Conservation (phyloP, 805 yeast species). For the Zygosaccharomyces rouxii region DNA sequence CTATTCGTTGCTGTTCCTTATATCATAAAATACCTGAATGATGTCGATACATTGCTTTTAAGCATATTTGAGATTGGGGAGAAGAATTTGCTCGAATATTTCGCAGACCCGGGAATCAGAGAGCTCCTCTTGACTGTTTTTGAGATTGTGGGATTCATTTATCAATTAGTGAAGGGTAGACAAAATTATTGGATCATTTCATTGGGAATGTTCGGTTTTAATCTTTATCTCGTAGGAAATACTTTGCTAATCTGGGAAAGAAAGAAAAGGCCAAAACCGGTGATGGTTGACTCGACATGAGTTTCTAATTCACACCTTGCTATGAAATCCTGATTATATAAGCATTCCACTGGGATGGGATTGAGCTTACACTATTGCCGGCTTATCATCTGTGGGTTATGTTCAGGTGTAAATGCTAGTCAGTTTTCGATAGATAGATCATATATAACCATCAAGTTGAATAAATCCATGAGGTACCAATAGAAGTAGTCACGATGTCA, state of each 20-base stretch:
- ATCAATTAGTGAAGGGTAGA: background rate
- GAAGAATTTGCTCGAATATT: background rate
- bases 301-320: background rate
- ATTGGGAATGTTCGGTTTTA: background rate
- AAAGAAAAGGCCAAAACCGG: background rate
- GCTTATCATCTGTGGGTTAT: too few species aligned
- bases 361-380: too few species aligned
- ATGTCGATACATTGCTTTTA: conserved; percentile 2
- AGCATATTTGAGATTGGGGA: conserved; percentile 2
- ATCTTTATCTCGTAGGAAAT: background rate
- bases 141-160: background rate
- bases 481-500: background rate
- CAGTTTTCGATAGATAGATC: too few species aligned
- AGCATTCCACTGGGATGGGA: background rate
- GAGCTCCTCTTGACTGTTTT: background rate
- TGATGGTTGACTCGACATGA: background rate
- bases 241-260: background rate
- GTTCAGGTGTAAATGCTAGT: too few species aligned
- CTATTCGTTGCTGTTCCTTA: background rate
- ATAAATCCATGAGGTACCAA: too few species aligned
- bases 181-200: background rate
- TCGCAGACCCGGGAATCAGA: background rate
- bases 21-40: conserved; percentile 1
- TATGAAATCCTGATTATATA: background rate
- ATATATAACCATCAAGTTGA: too few species aligned